Percentiles rank a stretch among this genome's conserved stretches.
These are phyloP conservation scores for Colletotrichum eleusines DNA, from an alignment of 2,329 filamentous ascomycete species.

Conservation along the genomic window DNA sequence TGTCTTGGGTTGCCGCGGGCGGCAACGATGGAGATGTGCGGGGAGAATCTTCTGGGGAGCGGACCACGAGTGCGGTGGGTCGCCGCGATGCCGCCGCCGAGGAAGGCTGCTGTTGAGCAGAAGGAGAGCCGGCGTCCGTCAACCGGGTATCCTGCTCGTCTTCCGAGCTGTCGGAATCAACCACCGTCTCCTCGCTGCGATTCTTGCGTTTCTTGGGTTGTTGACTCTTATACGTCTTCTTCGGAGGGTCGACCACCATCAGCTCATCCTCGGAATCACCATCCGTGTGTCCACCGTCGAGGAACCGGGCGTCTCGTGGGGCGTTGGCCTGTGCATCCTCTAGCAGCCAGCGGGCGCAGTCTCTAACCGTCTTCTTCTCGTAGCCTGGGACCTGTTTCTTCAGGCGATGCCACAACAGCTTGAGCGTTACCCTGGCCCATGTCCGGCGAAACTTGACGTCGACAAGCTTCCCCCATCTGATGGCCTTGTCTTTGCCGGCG, in stretches of 20 bases:
- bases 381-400: slow-evolving; percentile 51
- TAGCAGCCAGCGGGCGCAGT: slow-evolving; percentile 53
- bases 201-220: slow-evolving; percentile 2
- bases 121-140: not conserved
- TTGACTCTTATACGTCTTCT: not conserved
- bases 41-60: not conserved
- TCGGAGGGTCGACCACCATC: slow-evolving; percentile 4
- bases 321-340: slow-evolving; percentile 48
- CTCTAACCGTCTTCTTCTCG: slow-evolving; percentile 49
- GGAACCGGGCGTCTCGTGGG: slow-evolving; percentile 7
- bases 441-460: slow-evolving; percentile 55
- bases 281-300: slow-evolving; percentile 19
- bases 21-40: not conserved
- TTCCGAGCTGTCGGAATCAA: not conserved
- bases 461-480: slow-evolving; percentile 62
- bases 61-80: not conserved
- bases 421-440: slow-evolving; percentile 54
- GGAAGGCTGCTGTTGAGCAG: slow-evolving; percentile 6
- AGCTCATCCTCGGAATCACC: slow-evolving; percentile 22
- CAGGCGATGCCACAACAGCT: slow-evolving; percentile 56
- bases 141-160: slow-evolving; percentile 8
- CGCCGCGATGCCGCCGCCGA: slow-evolving; percentile 2
- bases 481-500: slow-evolving; percentile 57
- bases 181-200: slow-evolving; percentile 20
- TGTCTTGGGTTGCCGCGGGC: slow-evolving; percentile 1